Evolutionary conservation across 2,329 filamentous ascomycete species (phyloP).

Genomic region (Calonectria crousiana): DNA sequence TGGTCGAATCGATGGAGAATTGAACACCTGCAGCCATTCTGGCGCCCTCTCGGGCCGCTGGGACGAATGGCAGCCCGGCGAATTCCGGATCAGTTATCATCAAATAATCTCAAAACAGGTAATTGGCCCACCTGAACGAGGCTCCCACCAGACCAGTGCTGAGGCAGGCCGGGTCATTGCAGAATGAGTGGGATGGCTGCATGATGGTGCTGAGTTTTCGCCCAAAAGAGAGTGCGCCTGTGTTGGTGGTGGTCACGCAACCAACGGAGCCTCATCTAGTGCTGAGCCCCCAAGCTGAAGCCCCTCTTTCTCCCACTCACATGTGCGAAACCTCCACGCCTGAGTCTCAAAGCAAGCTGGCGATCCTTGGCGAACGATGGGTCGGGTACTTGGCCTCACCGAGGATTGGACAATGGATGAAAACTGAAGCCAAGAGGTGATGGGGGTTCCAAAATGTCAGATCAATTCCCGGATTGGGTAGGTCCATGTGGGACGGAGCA

Average conservation of each 20-base stretch:
- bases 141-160: background rate
- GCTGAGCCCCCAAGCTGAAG: background rate
- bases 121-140: background rate
- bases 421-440: conserved; percentile 6
- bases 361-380: conserved; percentile 8
- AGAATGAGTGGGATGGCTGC: background rate
- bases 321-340: background rate
- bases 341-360: background rate
- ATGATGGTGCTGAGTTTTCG: background rate
- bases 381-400: background rate
- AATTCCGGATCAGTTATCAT: conserved; percentile 1
- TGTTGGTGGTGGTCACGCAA: background rate
- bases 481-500: background rate
- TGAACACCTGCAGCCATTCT: background rate
- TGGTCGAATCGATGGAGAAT: background rate
- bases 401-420: background rate
- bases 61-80: background rate
- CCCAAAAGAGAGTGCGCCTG: background rate
- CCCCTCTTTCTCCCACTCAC: background rate
- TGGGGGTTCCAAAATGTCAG: background rate
- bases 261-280: background rate
- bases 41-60: background rate
- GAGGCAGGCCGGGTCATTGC: background rate
- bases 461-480: conserved; percentile 8
- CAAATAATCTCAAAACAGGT: conserved; percentile 3